A percentile compares a stretch with the other conserved stretches of the same genome.
These are phyloP conservation scores for Neonectria ditissima DNA, from an alignment of 2,329 filamentous ascomycete genomes.

Conservation along the genomic window DNA sequence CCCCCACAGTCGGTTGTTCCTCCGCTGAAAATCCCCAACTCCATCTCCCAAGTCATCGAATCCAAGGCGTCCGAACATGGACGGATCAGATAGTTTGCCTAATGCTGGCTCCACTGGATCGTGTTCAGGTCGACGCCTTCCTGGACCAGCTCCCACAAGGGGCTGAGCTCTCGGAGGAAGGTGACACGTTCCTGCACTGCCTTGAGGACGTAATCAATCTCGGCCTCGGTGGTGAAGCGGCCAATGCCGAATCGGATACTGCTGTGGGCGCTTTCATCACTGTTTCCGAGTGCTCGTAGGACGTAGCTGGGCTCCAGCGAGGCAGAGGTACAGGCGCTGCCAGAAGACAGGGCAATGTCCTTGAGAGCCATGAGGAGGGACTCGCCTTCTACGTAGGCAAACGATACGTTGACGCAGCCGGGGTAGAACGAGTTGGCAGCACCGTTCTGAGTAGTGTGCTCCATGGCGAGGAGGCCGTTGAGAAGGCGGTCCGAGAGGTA, in stretches of 20 bases:
- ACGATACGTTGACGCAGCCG: constrained; percentile 97
- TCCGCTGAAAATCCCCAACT: constrained; percentile 18
- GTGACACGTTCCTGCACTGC: constrained; percentile 90
- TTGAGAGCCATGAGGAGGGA: constrained; percentile 98
- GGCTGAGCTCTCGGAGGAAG: constrained; percentile 94
- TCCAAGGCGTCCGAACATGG: not conserved
- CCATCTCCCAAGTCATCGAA: constrained; percentile 13
- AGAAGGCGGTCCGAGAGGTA: constrained; percentile 85
- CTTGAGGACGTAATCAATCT: constrained; percentile 98
- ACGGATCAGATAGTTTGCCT: constrained; percentile 37
- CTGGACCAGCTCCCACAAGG: constrained; percentile 97
- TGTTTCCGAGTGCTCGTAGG: constrained; percentile 91
- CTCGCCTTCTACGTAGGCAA: constrained; percentile 98
- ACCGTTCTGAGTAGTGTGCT: constrained; percentile 93
- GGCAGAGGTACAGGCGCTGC: constrained; percentile 96
- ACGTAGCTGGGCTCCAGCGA: constrained; percentile 98
- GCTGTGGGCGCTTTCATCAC: constrained; percentile 96
- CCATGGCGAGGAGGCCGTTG: constrained; percentile 85
- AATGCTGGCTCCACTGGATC: constrained; percentile 99
- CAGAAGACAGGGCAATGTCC: constrained; percentile 96
- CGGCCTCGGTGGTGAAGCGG: constrained; percentile 91
- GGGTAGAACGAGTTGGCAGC: constrained; percentile 88
- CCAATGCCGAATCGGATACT: constrained; percentile 98
- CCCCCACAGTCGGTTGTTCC: constrained; percentile 34
- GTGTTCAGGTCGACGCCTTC: constrained; percentile 95